Evolutionary conservation across 176 grass and related monocot genomes (phyloP).

Genomic region (Eleusine coracana): DNA sequence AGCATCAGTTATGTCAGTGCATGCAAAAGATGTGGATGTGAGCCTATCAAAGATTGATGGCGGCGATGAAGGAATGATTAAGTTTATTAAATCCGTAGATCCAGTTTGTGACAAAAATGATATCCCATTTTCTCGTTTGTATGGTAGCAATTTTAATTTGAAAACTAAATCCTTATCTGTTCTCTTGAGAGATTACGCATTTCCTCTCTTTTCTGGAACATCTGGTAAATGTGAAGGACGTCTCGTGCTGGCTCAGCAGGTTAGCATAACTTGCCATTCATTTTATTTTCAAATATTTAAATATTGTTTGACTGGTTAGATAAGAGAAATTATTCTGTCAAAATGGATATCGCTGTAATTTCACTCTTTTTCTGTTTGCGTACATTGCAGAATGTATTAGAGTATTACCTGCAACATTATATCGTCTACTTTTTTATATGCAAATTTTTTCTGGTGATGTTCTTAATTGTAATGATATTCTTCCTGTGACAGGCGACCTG

Average conservation of each 20-base stretch:
- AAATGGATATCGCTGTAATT: constrained; percentile 14
- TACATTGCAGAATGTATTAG: neutral
- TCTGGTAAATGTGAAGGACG: constrained; percentile 91
- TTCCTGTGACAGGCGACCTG: constrained; percentile 71
- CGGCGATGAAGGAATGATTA: constrained; percentile 81
- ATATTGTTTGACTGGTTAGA: neutral
- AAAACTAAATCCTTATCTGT: constrained; percentile 71
- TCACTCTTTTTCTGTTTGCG: constrained; percentile 17
- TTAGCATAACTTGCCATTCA: constrained; percentile 37
- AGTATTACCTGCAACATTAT: constrained; percentile 33
- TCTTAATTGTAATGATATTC: constrained; percentile 32
- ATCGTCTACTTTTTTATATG: neutral
- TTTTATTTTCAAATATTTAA: neutral
- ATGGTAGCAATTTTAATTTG: constrained; percentile 89
- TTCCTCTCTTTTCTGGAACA: constrained; percentile 79
- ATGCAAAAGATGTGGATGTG: constrained; percentile 79
- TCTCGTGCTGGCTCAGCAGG: constrained; percentile 94
- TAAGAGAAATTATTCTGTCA: neutral
- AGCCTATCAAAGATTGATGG: constrained; percentile 88
- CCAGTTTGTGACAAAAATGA: constrained; percentile 75
- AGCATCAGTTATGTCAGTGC: constrained; percentile 77
- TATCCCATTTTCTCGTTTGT: constrained; percentile 90
- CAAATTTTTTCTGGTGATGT: constrained; percentile 17
- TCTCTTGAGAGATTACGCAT: constrained; percentile 81
- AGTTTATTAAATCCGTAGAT: constrained; percentile 76